These are phyloP conservation scores for Tricholoma hemisulphureum DNA, from an alignment of 768 basidiomycete species.

Conservation along the genomic window DNA sequence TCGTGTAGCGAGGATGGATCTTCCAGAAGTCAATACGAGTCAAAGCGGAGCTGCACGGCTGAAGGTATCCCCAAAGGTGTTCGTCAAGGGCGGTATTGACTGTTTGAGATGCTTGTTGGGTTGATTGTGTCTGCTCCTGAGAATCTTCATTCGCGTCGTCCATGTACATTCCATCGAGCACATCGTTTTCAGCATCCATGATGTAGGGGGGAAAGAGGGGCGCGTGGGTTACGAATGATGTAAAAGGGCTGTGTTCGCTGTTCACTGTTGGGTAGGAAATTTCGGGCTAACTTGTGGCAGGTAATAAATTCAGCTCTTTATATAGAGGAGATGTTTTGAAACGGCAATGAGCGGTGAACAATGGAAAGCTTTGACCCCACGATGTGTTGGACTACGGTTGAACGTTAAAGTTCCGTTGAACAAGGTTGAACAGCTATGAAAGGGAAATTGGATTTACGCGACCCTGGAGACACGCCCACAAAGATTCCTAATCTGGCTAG, in stretches of 20 bases:
- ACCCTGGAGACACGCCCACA: background rate
- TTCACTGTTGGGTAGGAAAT: background rate
- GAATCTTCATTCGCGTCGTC: constrained; percentile 31
- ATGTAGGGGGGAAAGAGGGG: background rate
- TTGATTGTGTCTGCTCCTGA: constrained; percentile 44
- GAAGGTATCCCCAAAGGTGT: constrained; percentile 71
- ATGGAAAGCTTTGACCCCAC: background rate
- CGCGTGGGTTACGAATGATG: background rate
- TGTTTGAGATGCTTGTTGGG: constrained; percentile 43
- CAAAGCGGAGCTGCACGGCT: constrained; percentile 55
- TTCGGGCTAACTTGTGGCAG: background rate
- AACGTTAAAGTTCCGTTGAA: too few species aligned
- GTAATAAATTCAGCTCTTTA: constrained; percentile 14
- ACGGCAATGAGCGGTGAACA: constrained; percentile 19
- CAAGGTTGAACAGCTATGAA: background rate
- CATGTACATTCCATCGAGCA: constrained; percentile 11
- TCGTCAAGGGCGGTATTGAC: constrained; percentile 27
- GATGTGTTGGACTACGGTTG: background rate
- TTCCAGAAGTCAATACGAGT: constrained; percentile 64
- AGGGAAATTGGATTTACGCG: background rate
- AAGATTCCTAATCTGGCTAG: background rate
- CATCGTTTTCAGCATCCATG: constrained; percentile 18
- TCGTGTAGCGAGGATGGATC: constrained; percentile 41
- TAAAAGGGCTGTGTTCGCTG: background rate
- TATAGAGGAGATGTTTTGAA: constrained; percentile 32